Evolutionary conservation across 108 stramenopile species (phyloP), one percentile per base, ranked within the genome.

Genomic region (Bacterosira constricta): DNA sequence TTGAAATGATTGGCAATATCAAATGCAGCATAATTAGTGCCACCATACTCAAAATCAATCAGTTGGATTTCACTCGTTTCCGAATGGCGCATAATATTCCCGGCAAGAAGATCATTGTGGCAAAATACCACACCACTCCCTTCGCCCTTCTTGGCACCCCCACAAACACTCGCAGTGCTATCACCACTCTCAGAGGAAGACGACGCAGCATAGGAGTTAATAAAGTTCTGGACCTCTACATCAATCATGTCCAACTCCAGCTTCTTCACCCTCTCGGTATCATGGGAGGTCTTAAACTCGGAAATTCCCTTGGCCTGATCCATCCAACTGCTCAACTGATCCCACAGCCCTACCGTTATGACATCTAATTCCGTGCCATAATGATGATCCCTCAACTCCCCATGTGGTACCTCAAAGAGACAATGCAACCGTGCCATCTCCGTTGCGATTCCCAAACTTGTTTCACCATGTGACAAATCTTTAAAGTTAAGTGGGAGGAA

Each of bases 1-100:
- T 93, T 93, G 49, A 91, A 92, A 70, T 96, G 96, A 73, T 96
- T 96, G 53, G 96, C 96, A 65, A 96, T 83, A 47, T 96, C 96
- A 77, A 90, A 96, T 8, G 87, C 78, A 8, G 63, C 62, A 66
- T 89, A 96, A 52, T 93, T 94, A 31, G 78, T 66, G 1, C 91
- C 90, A 45, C 93, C 93, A 59, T 96, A 96, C 72, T 96, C 96
- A 78, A 93, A 94, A 69, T 96, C 96, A 66, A 96, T 93, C 42
- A 96, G 64, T 65, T 89, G 93, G 38, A 96, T 85, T 49, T 69
- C 12, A 5, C 46, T 36, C 8, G 65, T 73, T 10, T 73, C 62
- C 13, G 30, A 20, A 71, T 79, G 41, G 0, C 63, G 71, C 77
- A 93, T 77, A 32, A 96, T 83, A 63, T 96, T 96, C 59, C 84